Evolutionary conservation across 805 yeast genomes (phyloP).

Genomic region (Ogataea pilisensis): DNA sequence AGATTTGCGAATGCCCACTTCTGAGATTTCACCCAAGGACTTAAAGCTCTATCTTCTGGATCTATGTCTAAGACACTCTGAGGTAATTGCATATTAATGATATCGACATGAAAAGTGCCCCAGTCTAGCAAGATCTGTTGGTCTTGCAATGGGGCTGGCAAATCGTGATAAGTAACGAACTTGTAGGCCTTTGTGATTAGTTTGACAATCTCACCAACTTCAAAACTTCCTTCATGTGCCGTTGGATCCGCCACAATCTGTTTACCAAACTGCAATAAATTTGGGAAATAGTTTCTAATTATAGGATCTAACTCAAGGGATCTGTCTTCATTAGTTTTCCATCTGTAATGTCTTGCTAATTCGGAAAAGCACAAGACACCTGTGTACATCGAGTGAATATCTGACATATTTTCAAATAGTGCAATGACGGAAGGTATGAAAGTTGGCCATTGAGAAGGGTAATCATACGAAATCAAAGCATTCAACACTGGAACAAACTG

Average conservation of each 20-base stretch:
- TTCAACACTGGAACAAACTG: conserved; percentile 51
- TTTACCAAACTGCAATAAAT: conserved; percentile 61
- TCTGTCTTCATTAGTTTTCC: conserved; percentile 62
- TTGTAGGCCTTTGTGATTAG: conserved; percentile 75
- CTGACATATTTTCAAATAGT: conserved; percentile 41
- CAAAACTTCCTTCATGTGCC: conserved; percentile 18
- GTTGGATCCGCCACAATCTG: conserved; percentile 39
- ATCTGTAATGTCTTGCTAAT: conserved; percentile 69
- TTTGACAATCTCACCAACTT: conserved; percentile 68
- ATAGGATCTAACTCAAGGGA: conserved; percentile 50
- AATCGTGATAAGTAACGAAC: conserved; percentile 72
- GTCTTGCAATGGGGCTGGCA: conserved; percentile 65
- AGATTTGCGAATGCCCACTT: conserved; percentile 89
- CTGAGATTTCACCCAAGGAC: conserved; percentile 70
- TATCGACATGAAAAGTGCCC: conserved; percentile 71
- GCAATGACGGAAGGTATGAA: conserved; percentile 45
- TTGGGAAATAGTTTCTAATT: conserved; percentile 62
- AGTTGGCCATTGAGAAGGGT: conserved; percentile 48
- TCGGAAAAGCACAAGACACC: conserved; percentile 77
- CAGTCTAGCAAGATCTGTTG: conserved; percentile 53
- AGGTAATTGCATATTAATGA: conserved; percentile 61
- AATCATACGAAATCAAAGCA: conserved; percentile 42
- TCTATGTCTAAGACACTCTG: conserved; percentile 45
- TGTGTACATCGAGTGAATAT: conserved; percentile 44
- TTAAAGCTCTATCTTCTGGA: conserved; percentile 44